Conservation (phyloP, 75 land plant genomes). For the Cryptomeria japonica region DNA sequence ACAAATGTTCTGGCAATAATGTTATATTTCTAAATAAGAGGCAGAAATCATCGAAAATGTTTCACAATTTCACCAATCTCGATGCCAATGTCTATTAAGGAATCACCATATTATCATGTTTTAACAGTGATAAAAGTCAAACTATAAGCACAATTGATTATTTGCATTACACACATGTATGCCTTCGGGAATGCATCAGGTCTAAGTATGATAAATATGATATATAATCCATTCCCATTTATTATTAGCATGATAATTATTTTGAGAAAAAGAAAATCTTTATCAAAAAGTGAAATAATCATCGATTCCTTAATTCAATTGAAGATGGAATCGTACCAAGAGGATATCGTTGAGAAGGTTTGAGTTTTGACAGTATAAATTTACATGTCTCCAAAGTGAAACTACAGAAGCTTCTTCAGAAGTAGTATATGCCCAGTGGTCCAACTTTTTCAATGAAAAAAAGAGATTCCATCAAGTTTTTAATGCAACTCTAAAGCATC, state of each 20-base stretch:
- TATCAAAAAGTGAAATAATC: not conserved
- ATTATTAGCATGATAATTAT: not conserved
- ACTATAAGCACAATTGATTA: not conserved
- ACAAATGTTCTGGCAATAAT: not conserved
- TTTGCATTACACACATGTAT: not conserved
- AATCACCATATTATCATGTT: not conserved
- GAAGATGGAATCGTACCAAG: not conserved
- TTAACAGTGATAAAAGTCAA: not conserved
- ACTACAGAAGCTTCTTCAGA: not conserved
- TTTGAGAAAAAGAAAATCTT: not conserved
- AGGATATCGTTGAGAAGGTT: not conserved
- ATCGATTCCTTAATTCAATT: not conserved
- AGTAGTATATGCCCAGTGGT: not conserved
- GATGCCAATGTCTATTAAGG: not conserved
- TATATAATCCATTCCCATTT: not conserved
- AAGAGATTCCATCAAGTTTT: not conserved
- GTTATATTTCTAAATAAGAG: not conserved
- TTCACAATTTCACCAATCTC: not conserved
- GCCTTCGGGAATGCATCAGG: not conserved
- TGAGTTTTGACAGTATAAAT: not conserved
- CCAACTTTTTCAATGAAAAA: not conserved
- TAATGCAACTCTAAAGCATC: not conserved
- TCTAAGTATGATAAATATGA: not conserved
- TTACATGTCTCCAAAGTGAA: not conserved
- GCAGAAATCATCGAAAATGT: not conserved